A percentile compares a stretch with the other conserved stretches of the same genome.
Conservation (phyloP, 2,329 filamentous ascomycete genomes). For the Cladosporium sp. region DNA sequence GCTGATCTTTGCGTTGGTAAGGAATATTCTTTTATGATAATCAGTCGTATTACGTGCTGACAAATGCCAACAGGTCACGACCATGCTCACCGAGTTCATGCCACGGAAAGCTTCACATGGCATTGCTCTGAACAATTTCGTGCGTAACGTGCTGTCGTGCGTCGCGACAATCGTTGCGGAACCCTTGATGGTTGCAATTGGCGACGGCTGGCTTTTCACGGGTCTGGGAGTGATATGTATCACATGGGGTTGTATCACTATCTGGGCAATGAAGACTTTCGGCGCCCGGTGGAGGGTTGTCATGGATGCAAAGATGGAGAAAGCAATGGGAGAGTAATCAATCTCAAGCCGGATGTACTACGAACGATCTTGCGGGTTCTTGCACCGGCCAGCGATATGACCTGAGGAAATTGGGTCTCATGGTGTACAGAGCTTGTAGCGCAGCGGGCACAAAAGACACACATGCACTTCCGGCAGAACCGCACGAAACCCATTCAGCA, state of each 20-base stretch:
- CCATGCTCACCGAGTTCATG: constrained; percentile 84
- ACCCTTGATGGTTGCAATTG: constrained; percentile 66
- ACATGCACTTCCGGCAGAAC: too few relatives aligned
- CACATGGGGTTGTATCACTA: constrained; percentile 23
- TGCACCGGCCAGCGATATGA: too few relatives aligned
- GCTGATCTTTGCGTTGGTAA: constrained; percentile 64
- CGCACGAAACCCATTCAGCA: too few relatives aligned
- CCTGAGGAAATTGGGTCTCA: too few relatives aligned
- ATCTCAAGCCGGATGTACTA: too few relatives aligned
- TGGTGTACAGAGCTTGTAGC: too few relatives aligned
- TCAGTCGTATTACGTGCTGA: constrained; percentile 17
- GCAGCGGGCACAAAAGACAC: too few relatives aligned
- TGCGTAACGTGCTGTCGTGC: constrained; percentile 73
- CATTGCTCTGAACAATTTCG: constrained; percentile 77
- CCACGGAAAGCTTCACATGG: constrained; percentile 65
- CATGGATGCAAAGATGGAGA: constrained; percentile 29
- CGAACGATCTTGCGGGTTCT: too few relatives aligned
- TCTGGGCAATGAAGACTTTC: constrained; percentile 33
- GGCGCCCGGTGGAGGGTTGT: constrained; percentile 29
- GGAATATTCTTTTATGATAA: not conserved
- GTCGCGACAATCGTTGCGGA: constrained; percentile 65
- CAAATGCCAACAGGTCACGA: constrained; percentile 47
- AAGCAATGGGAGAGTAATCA: constrained; percentile 25
- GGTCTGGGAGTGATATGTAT: constrained; percentile 35
- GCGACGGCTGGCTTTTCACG: constrained; percentile 74